phyloP scores from a whole-genome alignment of 2,329 filamentous ascomycete species.

The Colletotrichum scovillei region DNA sequence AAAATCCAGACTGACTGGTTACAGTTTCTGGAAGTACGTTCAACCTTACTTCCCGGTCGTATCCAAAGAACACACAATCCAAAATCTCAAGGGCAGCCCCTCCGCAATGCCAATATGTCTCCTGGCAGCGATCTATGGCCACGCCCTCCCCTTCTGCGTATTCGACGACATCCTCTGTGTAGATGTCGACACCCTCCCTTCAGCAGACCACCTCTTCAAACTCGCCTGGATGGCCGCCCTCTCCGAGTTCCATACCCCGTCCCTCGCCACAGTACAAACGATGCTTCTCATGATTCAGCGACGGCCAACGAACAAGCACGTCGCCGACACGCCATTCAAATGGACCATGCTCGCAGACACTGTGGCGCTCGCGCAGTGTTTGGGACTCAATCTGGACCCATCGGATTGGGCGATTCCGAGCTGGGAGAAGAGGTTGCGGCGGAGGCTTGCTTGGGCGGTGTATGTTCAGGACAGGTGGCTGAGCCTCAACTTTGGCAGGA shows the following conservation, averaged over 20 bases:
- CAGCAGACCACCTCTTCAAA: constrained; percentile 18
- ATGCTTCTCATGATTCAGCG: constrained; percentile 29
- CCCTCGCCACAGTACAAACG: constrained; percentile 13
- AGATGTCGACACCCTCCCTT: constrained; percentile 18
- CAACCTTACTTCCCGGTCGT: constrained; percentile 28
- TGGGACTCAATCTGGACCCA: constrained; percentile 23
- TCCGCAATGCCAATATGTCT: constrained; percentile 8
- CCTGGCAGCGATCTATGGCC: constrained; percentile 18
- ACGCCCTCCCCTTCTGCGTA: constrained; percentile 17
- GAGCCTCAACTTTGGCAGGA: constrained; percentile 19
- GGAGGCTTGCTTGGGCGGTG: constrained; percentile 22
- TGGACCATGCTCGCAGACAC: constrained; percentile 32
- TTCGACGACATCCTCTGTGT: constrained; percentile 27
- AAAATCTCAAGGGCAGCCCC: not conserved
- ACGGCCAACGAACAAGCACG: constrained; percentile 25
- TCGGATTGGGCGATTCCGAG: constrained; percentile 10
- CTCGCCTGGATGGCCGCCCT: constrained; percentile 24
- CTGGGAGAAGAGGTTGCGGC: constrained; percentile 22
- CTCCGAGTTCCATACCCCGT: constrained; percentile 17
- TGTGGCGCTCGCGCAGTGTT: constrained; percentile 11
- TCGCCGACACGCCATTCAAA: constrained; percentile 30
- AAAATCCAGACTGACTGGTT: not conserved
- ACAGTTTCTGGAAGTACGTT: constrained; percentile 24
- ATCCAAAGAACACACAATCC: not conserved
- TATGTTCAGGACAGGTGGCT: constrained; percentile 25